Base-by-base conservation (phyloP, 768 basidiomycete genomes). In the Boletus barrowsii region DNA sequence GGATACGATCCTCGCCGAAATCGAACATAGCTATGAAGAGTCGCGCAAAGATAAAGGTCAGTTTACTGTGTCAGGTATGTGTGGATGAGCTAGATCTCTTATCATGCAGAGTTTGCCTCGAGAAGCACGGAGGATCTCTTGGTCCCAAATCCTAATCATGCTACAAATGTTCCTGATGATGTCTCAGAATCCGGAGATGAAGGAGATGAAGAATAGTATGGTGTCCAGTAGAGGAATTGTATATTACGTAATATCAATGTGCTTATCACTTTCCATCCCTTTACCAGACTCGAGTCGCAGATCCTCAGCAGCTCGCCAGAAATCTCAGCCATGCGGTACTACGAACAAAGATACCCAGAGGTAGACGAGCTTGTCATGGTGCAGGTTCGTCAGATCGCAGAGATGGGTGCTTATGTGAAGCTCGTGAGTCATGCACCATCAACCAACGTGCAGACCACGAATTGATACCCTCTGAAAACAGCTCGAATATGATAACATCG, bases 401-500 rank as follows among this genome's bases (percentile, higher is more conserved):
- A 99, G 73, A 99, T 98, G 96, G 97, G 97, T 45, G 97, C 97
- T 42, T 98, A 99, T 71, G 97, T 99, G 59, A 98, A 98, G 68
- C 80, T 99, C 62, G 95, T 96, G 61, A 62, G 89, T 76, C 20
- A 10, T n/a, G 22, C 20, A 2, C 14, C 33, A 15, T 43, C 45
- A 14, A 8, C n/a, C 1, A 15, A 41, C 24, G 3, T 5, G 48
- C 41, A 17, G 17, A 49, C 44, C 13, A 5, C 52, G 24, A 17
- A 56, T 44, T 20, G 30, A 42, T 29, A 10, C 13, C 11, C 22
- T 17, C 8, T 26, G 43, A 15, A 8, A n/a, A 44, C 62, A 97
- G 95, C 87, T 98, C 63, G 96, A 98, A 73, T 98, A 99, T 68
- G 96, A 99, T 72, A 95, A 95, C 69, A 97, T 95, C 49, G 97